Percentiles rank a stretch among this genome's conserved stretches.
These are phyloP conservation scores for Penicillium occitanis DNA, from an alignment of 2,329 filamentous ascomycete genomes.

Conservation along the genomic window DNA sequence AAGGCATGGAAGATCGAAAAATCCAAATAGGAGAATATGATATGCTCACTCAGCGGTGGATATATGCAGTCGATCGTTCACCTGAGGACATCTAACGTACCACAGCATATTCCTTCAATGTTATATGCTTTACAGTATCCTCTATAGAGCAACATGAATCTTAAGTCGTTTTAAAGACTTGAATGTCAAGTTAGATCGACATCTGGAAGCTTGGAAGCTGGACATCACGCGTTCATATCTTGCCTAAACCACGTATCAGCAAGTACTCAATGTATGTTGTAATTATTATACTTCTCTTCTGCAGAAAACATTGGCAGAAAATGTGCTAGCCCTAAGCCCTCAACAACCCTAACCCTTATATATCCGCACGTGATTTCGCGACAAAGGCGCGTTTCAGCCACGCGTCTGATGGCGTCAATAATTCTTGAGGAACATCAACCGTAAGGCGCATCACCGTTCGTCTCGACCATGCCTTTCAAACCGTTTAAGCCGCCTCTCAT, in stretches of 20 bases:
- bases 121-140: neutral
- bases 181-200: neutral
- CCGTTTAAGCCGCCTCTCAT: slow-evolving; percentile 48
- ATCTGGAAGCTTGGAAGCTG: neutral
- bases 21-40: slow-evolving; percentile 7
- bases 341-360: neutral
- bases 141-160: neutral
- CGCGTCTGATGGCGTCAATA: neutral
- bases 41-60: slow-evolving; percentile 1
- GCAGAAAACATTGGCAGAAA: neutral
- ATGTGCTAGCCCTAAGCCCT: neutral
- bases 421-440: neutral
- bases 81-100: neutral
- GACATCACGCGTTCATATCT: neutral
- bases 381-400: neutral
- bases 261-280: neutral
- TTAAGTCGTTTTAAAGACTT: neutral
- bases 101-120: neutral
- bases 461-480: slow-evolving; percentile 43
- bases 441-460: neutral
- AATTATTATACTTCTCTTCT: neutral
- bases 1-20: neutral
- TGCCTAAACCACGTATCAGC: neutral
- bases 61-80: neutral
- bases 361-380: slow-evolving; percentile 8